These are phyloP conservation scores for Senna siamea DNA, from an alignment of 306 rosid species.

Conservation along the genomic window DNA sequence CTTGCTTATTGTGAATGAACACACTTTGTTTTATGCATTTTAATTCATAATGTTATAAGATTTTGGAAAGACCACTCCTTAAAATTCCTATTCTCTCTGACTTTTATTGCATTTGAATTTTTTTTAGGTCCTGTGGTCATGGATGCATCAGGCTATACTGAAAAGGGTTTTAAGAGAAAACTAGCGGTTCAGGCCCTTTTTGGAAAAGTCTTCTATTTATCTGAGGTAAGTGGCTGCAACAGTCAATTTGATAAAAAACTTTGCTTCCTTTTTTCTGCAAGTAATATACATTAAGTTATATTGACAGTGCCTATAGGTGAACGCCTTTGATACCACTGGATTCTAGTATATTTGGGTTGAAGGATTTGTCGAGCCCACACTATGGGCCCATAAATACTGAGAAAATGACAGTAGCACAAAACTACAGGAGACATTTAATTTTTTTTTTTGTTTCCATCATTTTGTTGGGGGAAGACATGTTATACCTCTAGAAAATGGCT, in stretches of 20 bases:
- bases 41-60: conserved; percentile 18
- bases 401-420: not conserved
- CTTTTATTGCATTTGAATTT: conserved; percentile 35
- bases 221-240: conserved; percentile 68
- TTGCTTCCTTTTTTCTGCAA: not conserved
- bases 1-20: not conserved
- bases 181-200: conserved; percentile 89
- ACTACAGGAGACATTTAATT: not conserved
- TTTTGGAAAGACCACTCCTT: not conserved
- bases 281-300: conserved; percentile 1
- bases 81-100: conserved; percentile 21
- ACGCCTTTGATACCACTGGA: not conserved
- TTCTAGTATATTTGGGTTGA: conserved; percentile 13
- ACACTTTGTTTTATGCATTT: conserved; percentile 18
- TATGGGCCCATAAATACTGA: conserved; percentile 15
- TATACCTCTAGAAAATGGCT: not conserved
- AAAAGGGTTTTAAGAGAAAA: conserved; percentile 96
- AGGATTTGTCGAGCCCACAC: conserved; percentile 28
- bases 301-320: not conserved
- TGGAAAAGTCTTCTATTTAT: conserved; percentile 90
- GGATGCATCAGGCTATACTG: conserved; percentile 85
- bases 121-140: conserved; percentile 88
- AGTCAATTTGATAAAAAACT: conserved; percentile 3
- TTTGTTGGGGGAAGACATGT: conserved; percentile 4
- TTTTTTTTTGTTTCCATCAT: not conserved